Evolutionary conservation across 129 eudicot species (phyloP), one percentile per base, ranked within the genome.

Genomic region (Arctium minus): DNA sequence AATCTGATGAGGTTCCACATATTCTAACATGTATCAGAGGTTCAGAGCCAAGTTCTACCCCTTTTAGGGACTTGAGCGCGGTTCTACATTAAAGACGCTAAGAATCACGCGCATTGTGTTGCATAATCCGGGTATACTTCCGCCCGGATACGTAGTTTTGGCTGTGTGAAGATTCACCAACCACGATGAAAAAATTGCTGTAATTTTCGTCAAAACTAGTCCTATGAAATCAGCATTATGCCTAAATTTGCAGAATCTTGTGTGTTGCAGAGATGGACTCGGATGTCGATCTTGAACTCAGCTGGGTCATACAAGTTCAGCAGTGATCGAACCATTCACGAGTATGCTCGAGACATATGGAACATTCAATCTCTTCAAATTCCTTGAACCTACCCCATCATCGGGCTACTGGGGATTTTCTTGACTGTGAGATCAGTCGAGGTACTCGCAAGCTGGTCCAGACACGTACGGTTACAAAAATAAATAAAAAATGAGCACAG

Each of bases 231-330:
- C 62, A 0, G 5, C 32, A 38, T 64, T 31, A 22, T 77, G 36
- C 73, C 71, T 79, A 11, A 75, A 46, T 36, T 40, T 38, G 7
- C 17, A 5, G 30, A 65, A 81, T 76, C 12, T 60, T 90, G 78
- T 70, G 77, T 67, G 77, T 70, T 79, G 83, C 97, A 95, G 98
- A 91, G 86, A 88, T 95, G 98, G 98, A 95, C 98, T 12, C 88
- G 89, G 79, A 95, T 95, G 97, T 94, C 98, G 56, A 94, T 94
- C 83, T 81, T 94, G 91, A 94, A 94, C 88, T 82, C 97, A 27
- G 98, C 97, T 42, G 96, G 97, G 71, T 94, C 98, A 11, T 89
- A 80, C 93, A 94, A 94, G 89, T 94, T 94, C 90, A 95, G 98
- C 89, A 92, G 98, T 81, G 97, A 95, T 75, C 85, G 97, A 85